These are phyloP conservation scores for Lecanicillium sp. DNA, from an alignment of 2,329 filamentous ascomycete genomes.

Conservation along the genomic window DNA sequence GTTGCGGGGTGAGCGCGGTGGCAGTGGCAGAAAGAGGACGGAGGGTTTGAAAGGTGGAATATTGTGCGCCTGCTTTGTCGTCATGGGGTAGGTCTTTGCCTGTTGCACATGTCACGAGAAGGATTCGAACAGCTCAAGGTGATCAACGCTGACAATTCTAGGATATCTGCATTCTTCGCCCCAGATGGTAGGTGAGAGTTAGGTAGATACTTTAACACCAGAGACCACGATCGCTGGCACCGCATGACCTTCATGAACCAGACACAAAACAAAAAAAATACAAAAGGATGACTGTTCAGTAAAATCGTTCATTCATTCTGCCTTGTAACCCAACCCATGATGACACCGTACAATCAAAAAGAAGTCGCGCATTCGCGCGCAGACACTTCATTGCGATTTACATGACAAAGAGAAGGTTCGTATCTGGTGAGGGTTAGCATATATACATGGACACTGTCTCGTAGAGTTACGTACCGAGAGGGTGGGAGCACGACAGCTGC, in stretches of 20 bases:
- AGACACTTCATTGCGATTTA: no score
- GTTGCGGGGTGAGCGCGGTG: not conserved
- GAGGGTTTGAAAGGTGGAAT: constrained; percentile 47
- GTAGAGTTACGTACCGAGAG: constrained; percentile 63
- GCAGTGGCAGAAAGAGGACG: constrained; percentile 51
- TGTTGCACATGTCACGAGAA: no score
- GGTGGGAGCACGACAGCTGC: constrained; percentile 93
- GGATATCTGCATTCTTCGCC: constrained; percentile 1
- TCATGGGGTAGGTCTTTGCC: constrained; percentile 32
- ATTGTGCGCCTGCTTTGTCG: constrained; percentile 48
- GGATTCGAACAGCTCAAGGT: not conserved
- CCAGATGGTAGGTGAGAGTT: not conserved
- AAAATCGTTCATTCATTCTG: constrained; percentile 1
- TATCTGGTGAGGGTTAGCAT: constrained; percentile 40
- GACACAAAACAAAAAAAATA: no score
- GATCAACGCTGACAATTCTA: no score
- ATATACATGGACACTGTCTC: not conserved
- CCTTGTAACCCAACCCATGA: constrained; percentile 3
- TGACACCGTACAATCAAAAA: not conserved
- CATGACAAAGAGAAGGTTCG: constrained; percentile 63
- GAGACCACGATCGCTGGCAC: no score
- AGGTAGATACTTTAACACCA: no score
- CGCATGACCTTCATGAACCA: no score
- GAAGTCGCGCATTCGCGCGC: not conserved
- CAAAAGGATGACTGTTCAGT: not conserved